phyloP scores from a whole-genome alignment of 2,329 filamentous ascomycete genomes.

The Alternaria brassicicola region DNA sequence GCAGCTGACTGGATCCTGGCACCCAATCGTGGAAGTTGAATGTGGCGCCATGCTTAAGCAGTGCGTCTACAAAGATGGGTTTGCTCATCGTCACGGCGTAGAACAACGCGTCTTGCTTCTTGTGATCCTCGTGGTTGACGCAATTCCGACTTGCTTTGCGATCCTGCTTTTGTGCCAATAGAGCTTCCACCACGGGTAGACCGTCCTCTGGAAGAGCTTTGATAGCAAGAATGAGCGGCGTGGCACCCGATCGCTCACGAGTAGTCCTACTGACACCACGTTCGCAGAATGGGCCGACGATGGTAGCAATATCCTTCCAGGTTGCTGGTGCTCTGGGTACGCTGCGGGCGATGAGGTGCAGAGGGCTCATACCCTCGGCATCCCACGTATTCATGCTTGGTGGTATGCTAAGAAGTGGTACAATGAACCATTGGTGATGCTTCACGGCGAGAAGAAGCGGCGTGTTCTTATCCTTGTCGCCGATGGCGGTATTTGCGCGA shows the following conservation, averaged over 20 bases:
- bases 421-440: slow-evolving; percentile 36
- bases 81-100: slow-evolving; percentile 39
- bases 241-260: slow-evolving; percentile 41
- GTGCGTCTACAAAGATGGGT: slow-evolving; percentile 29
- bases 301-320: slow-evolving; percentile 38
- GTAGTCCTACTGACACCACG: slow-evolving; percentile 41
- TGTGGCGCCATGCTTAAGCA: slow-evolving; percentile 37
- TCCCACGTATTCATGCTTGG: slow-evolving; percentile 44
- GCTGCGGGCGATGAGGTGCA: slow-evolving; percentile 40
- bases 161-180: slow-evolving; percentile 27
- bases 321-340: slow-evolving; percentile 26
- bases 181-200: slow-evolving; percentile 32
- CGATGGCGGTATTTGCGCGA: slow-evolving; percentile 28
- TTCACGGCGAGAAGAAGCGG: slow-evolving; percentile 40
- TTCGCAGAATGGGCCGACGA: slow-evolving; percentile 36
- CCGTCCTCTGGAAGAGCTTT: slow-evolving; percentile 40
- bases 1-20: slow-evolving; percentile 13
- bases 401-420: slow-evolving; percentile 34
- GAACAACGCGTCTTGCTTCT: slow-evolving; percentile 33
- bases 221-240: slow-evolving; percentile 43
- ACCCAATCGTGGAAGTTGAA: slow-evolving; percentile 38
- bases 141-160: slow-evolving; percentile 35
- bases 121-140: slow-evolving; percentile 41
- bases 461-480: slow-evolving; percentile 34
- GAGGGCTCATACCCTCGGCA: slow-evolving; percentile 36